Conservation (phyloP, 331 rosid species). For the Stylosanthes scabra region DNA sequence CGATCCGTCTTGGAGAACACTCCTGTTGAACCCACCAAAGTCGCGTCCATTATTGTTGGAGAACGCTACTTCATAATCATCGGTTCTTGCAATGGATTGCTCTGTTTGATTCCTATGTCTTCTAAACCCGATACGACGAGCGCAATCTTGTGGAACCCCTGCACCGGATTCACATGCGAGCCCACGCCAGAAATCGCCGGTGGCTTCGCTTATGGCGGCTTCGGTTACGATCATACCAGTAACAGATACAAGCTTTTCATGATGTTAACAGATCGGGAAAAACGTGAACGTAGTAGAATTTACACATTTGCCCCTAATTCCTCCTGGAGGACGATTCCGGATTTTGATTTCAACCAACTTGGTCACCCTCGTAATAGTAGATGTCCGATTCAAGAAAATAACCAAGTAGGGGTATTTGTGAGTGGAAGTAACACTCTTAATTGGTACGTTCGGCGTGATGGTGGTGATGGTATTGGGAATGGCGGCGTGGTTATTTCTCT, state of each 20-base stretch:
- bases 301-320: not conserved
- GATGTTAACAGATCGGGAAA: not conserved
- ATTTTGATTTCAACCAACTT: not conserved
- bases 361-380: no score
- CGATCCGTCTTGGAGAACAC: not conserved
- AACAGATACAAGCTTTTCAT: conserved; percentile 12
- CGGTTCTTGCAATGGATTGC: conserved; percentile 37
- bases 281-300: no score
- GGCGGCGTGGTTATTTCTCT: not conserved
- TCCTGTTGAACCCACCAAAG: not conserved
- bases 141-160: conserved; percentile 34
- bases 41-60: no score
- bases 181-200: not conserved
- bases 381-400: no score
- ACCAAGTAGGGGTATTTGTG: no score
- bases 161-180: not conserved
- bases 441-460: not conserved
- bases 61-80: not conserved
- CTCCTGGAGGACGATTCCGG: not conserved
- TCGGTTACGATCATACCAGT: conserved; percentile 32
- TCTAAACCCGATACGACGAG: not conserved
- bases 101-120: not conserved
- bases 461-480: no score
- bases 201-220: not conserved
- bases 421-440: not conserved